A percentile compares a stretch with the other conserved stretches of the same genome.
These are phyloP conservation scores for Rosa chinensis DNA, from an alignment of 306 rosid species.

Conservation along the genomic window DNA sequence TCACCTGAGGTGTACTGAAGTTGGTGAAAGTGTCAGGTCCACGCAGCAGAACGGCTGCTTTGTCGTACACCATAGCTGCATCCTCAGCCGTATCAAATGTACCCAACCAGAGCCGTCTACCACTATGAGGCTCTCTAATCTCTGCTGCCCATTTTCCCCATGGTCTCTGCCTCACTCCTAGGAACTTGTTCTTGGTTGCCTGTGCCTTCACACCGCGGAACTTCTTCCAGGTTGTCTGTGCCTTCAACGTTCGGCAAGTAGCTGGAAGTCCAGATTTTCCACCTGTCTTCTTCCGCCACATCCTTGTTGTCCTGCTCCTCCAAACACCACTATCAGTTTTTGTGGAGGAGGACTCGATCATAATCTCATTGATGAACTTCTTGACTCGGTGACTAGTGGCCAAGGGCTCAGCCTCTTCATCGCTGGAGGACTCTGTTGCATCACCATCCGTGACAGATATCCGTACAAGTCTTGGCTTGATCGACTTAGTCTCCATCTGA, in stretches of 20 bases:
- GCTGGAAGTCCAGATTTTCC: slow-evolving; percentile 6
- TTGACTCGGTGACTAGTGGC: slow-evolving; percentile 38
- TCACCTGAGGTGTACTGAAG: slow-evolving; percentile 23
- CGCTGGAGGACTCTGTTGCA: slow-evolving; percentile 86
- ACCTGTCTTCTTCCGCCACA: neutral
- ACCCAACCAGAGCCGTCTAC: slow-evolving; percentile 40
- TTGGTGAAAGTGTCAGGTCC: slow-evolving; percentile 48
- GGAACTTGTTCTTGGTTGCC: slow-evolving; percentile 33
- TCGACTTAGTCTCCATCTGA: slow-evolving; percentile 5
- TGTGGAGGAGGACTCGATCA: slow-evolving; percentile 35
- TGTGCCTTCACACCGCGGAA: slow-evolving; percentile 74
- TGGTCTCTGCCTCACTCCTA: slow-evolving; percentile 16
- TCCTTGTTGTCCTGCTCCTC: slow-evolving; percentile 36
- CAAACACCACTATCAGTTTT: slow-evolving; percentile 25
- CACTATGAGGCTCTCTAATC: slow-evolving; percentile 13
- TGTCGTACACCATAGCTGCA: slow-evolving; percentile 53
- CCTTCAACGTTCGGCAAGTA: slow-evolving; percentile 24
- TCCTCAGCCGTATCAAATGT: slow-evolving; percentile 53
- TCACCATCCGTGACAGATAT: slow-evolving; percentile 61
- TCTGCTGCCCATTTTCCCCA: slow-evolving; percentile 20
- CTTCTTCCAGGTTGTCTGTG: slow-evolving; percentile 42
- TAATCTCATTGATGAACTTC: slow-evolving; percentile 65
- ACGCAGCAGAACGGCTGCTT: slow-evolving; percentile 46
- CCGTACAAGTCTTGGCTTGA: slow-evolving; percentile 44
- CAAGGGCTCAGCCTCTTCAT: slow-evolving; percentile 42